These are phyloP conservation scores for Lepidium campestre DNA, from an alignment of 441 rosid genomes.

Conservation along the genomic window DNA sequence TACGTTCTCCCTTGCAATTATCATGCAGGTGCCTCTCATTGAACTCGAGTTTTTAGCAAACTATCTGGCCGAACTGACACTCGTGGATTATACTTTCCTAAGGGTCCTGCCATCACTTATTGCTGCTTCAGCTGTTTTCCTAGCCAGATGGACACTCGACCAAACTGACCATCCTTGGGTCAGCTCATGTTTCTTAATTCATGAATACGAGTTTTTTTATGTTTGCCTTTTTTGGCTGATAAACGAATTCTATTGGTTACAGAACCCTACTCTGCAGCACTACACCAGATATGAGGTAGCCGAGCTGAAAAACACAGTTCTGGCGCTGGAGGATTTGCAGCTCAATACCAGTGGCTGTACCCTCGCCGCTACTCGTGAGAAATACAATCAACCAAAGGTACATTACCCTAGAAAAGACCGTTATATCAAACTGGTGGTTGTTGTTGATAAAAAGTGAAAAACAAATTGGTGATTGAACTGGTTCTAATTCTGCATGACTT, in stretches of 20 bases:
- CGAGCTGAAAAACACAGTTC: conserved; percentile 56
- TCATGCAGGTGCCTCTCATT: conserved; percentile 43
- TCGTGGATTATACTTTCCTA: conserved; percentile 63
- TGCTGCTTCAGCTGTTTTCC: conserved; percentile 82
- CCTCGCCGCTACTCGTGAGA: conserved; percentile 61
- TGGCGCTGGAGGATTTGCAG: conserved; percentile 75
- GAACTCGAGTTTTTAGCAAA: conserved; percentile 73
- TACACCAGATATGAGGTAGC: conserved; percentile 58
- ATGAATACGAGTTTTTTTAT: background rate
- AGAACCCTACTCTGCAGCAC: conserved; percentile 84
- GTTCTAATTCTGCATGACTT: conserved; percentile 6
- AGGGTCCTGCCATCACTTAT: conserved; percentile 62
- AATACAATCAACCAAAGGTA: conserved; percentile 78
- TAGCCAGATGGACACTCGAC: conserved; percentile 75
- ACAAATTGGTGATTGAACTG: background rate
- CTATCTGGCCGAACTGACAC: conserved; percentile 72
- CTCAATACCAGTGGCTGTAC: conserved; percentile 53
- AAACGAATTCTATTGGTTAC: conserved; percentile 21
- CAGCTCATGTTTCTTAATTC: conserved; percentile 20
- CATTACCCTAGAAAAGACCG: background rate
- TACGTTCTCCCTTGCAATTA: background rate
- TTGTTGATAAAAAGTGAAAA: background rate
- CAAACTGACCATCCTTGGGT: conserved; percentile 83
- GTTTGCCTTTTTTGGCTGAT: conserved; percentile 7
- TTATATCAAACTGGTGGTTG: background rate